These are phyloP conservation scores for Tricladium varicosporioides DNA, from an alignment of 2,329 filamentous ascomycete species.

Conservation along the genomic window DNA sequence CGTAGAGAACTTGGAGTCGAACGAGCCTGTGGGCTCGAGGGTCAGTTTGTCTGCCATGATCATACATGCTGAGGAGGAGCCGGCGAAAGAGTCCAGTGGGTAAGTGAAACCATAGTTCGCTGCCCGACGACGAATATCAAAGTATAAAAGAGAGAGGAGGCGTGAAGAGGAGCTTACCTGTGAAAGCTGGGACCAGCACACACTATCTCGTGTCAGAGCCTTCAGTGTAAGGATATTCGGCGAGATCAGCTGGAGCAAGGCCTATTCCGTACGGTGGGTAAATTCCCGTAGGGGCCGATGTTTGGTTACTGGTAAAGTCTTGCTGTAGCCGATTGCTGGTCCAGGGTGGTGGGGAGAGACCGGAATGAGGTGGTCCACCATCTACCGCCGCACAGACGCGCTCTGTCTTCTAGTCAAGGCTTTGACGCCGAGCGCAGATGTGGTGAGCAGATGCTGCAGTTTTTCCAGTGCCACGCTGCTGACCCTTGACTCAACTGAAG, in stretches of 20 bases:
- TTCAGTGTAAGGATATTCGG: slow-evolving; percentile 16
- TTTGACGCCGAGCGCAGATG: background rate
- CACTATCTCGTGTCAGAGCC: slow-evolving; percentile 21
- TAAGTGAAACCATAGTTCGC: slow-evolving; percentile 13
- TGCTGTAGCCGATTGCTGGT: background rate
- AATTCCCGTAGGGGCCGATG: slow-evolving; percentile 1
- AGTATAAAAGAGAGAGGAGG: slow-evolving; percentile 3
- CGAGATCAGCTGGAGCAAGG: slow-evolving; percentile 10
- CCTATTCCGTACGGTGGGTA: slow-evolving; percentile 4
- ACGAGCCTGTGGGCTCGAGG: slow-evolving; percentile 28
- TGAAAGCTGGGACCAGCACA: slow-evolving; percentile 11
- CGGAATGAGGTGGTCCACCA: background rate
- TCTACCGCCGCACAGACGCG: slow-evolving; percentile 13
- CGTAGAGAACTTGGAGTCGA: slow-evolving; percentile 28
- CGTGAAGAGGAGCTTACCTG: slow-evolving; percentile 13
- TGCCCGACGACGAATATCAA: slow-evolving; percentile 14
- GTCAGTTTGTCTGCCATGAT: slow-evolving; percentile 34
- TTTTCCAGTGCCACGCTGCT: background rate
- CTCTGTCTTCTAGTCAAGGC: slow-evolving; percentile 4
- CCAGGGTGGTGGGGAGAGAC: background rate
- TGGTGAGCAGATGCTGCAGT: background rate
- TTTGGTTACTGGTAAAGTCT: background rate
- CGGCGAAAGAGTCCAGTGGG: slow-evolving; percentile 1
- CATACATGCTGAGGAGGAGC: slow-evolving; percentile 26
- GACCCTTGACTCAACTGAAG: too few species aligned